phyloP scores from a whole-genome alignment of 805 yeast genomes.

The Lipomyces yamadae region DNA sequence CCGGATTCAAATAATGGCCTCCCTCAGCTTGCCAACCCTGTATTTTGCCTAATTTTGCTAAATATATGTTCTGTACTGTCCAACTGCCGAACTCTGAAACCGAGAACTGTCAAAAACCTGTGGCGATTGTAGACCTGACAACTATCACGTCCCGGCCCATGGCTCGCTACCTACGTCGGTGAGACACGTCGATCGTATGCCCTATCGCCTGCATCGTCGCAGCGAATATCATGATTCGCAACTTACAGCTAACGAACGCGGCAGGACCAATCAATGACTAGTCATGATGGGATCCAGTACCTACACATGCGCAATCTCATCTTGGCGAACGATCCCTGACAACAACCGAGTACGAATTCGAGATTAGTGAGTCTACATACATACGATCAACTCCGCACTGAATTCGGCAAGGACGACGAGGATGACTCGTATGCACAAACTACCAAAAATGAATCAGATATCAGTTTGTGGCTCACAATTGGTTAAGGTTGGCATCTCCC shows the following conservation, averaged over 20 bases:
- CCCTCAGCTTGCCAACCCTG: too few species aligned
- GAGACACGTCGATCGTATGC: neutral
- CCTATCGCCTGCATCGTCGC: neutral
- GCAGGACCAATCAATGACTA: neutral
- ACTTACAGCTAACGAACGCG: neutral
- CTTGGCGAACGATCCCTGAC: neutral
- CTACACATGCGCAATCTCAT: neutral
- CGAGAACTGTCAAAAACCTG: too few species aligned
- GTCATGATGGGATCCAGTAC: neutral
- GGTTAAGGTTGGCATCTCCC: neutral
- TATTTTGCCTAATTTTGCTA: too few species aligned
- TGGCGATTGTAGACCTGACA: neutral
- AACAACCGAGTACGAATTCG: neutral
- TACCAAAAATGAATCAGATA: neutral
- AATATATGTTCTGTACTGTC: neutral
- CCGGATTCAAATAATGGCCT: too few species aligned
- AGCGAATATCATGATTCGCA: neutral
- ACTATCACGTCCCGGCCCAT: neutral
- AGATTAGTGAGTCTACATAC: neutral
- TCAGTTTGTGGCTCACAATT: neutral
- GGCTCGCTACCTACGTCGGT: neutral
- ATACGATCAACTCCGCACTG: neutral
- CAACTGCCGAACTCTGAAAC: neutral
- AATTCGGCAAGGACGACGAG: neutral
- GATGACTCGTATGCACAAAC: neutral